A percentile compares a stretch with the other conserved stretches of the same genome.
phyloP scores from a whole-genome alignment of 805 yeast species.

The Metahyphopichia silvanorum region DNA sequence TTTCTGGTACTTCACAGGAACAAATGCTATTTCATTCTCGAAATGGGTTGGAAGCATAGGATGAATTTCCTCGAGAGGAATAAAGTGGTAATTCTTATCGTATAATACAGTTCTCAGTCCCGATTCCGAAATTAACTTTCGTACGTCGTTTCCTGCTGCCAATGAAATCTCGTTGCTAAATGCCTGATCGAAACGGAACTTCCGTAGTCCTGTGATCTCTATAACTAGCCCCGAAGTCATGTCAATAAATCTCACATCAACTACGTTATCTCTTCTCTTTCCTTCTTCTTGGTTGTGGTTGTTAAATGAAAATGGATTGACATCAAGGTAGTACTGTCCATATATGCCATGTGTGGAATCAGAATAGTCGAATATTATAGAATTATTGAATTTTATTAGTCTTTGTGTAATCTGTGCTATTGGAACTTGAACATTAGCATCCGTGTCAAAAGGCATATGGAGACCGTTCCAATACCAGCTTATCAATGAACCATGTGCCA shows the following conservation, averaged over 20 bases:
- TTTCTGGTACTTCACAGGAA: slow-evolving; percentile 1
- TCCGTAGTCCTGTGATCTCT: slow-evolving; percentile 12
- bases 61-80: neutral
- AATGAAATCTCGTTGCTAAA: slow-evolving; percentile 9
- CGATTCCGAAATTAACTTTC: slow-evolving; percentile 4
- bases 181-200: slow-evolving; percentile 2
- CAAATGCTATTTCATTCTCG: slow-evolving; percentile 2
- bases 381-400: neutral
- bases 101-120: neutral
- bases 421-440: slow-evolving; percentile 1
- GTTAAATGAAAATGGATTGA: slow-evolving; percentile 2
- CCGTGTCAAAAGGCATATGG: neutral
- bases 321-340: slow-evolving; percentile 2
- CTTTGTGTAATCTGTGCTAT: neutral
- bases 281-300: neutral
- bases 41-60: slow-evolving; percentile 1
- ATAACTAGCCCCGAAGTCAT: slow-evolving; percentile 12
- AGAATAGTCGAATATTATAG: slow-evolving; percentile 5
- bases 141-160: slow-evolving; percentile 1
- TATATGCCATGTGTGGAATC: slow-evolving; percentile 8
- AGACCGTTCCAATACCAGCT: slow-evolving; percentile 5
- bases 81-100: slow-evolving; percentile 1
- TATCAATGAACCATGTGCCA: neutral
- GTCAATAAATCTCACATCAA: slow-evolving; percentile 18
- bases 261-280: slow-evolving; percentile 6